Evolutionary conservation across 768 basidiomycete genomes (phyloP).

Genomic region (Boletus reticulatus): DNA sequence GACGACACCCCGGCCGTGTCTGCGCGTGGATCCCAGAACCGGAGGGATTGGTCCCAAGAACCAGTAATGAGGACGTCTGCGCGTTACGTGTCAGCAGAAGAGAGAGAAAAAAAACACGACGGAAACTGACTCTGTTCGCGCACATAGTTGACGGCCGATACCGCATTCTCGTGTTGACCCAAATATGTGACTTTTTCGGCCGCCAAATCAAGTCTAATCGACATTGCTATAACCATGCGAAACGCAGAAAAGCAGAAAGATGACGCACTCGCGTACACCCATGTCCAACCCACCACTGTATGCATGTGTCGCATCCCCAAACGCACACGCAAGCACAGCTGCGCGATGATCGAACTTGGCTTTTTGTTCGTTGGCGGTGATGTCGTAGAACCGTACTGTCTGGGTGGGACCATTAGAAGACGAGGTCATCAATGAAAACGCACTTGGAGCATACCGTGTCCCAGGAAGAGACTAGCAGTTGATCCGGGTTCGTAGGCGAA

Average conservation of each 20-base stretch:
- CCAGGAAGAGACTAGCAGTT: conserved; percentile 87
- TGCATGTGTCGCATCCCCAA: conserved; percentile 60
- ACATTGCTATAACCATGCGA: too few relatives aligned
- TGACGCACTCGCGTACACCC: conserved; percentile 66
- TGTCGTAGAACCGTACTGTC: conserved; percentile 59
- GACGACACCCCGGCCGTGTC: conserved; percentile 53
- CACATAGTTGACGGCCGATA: conserved; percentile 75
- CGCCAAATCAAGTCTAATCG: conserved; percentile 62
- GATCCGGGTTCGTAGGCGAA: conserved; percentile 75
- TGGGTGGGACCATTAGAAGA: conserved; percentile 38
- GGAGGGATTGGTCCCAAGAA: conserved; percentile 89
- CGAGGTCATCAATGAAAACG: neutral
- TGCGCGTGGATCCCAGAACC: conserved; percentile 82
- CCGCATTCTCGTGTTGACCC: conserved; percentile 77
- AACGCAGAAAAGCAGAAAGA: neutral
- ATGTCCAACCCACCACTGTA: conserved; percentile 90
- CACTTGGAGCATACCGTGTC: conserved; percentile 54
- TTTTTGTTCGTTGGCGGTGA: conserved; percentile 58
- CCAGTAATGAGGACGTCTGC: conserved; percentile 77
- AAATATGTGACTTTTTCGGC: conserved; percentile 70
- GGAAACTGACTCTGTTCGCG: conserved; percentile 47
- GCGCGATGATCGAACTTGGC: conserved; percentile 88
- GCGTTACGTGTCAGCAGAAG: neutral
- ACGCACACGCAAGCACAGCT: conserved; percentile 82
- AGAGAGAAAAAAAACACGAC: neutral